phyloP scores from a whole-genome alignment of 176 grass and related monocot genomes.

The Secale cereale region DNA sequence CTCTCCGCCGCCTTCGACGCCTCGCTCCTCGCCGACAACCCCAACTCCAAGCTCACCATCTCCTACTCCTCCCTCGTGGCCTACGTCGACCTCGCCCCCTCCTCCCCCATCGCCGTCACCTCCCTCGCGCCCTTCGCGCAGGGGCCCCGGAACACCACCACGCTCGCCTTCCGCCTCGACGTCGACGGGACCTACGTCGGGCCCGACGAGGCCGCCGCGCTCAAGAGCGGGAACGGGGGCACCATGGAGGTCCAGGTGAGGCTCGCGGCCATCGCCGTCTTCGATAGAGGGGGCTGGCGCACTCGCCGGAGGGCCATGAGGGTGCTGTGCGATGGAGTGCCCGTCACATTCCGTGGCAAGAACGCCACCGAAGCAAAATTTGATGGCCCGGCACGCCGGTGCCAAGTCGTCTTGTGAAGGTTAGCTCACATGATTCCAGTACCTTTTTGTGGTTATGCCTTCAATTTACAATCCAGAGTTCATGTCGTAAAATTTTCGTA shows the following conservation, averaged over 20 bases:
- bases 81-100: constrained; percentile 41
- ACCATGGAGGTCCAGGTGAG: constrained; percentile 54
- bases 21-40: constrained; percentile 58
- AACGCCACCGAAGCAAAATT: constrained; percentile 45
- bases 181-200: constrained; percentile 55
- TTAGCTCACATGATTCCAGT: background rate
- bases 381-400: constrained; percentile 36
- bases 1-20: constrained; percentile 64
- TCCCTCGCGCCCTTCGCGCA: constrained; percentile 66
- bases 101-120: constrained; percentile 45
- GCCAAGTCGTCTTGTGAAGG: constrained; percentile 66
- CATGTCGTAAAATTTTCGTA: background rate
- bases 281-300: constrained; percentile 73
- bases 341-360: constrained; percentile 44
- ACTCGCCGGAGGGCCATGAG: constrained; percentile 63
- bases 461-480: background rate
- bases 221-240: constrained; percentile 40
- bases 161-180: constrained; percentile 48
- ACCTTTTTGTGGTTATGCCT: background rate
- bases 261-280: constrained; percentile 55
- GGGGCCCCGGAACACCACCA: constrained; percentile 41
- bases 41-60: constrained; percentile 76
- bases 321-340: constrained; percentile 61
- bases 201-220: constrained; percentile 36
- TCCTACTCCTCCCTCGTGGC: constrained; percentile 51